phyloP scores from a whole-genome alignment of 208 protist genomes.

The Strigomonas galati region DNA sequence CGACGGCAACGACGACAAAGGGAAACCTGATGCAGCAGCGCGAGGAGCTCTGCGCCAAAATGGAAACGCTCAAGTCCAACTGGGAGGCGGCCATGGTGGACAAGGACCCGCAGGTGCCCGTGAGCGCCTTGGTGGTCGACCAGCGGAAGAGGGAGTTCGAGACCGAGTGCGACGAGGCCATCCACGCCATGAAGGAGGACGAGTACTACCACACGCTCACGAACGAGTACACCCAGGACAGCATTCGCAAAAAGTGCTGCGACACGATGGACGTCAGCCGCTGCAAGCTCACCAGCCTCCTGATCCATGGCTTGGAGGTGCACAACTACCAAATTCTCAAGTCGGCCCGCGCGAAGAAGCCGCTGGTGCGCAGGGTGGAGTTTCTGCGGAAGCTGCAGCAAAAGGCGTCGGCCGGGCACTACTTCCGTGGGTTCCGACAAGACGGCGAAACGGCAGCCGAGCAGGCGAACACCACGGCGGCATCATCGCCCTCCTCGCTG shows the following conservation, averaged over 20 bases:
- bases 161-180: slow-evolving; percentile 47
- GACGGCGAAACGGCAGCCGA: not conserved
- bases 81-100: slow-evolving; percentile 38
- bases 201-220: slow-evolving; percentile 67
- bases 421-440: slow-evolving; percentile 5
- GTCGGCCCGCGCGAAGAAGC: slow-evolving; percentile 18
- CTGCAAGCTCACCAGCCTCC: slow-evolving; percentile 61
- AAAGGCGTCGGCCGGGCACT: slow-evolving; percentile 17
- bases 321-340: slow-evolving; percentile 84
- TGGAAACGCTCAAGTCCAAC: slow-evolving; percentile 42
- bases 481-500: not conserved
- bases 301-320: slow-evolving; percentile 35
- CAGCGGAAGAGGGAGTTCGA: slow-evolving; percentile 56
- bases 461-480: too few relatives aligned
- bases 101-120: slow-evolving; percentile 41
- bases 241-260: slow-evolving; percentile 63
- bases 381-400: slow-evolving; percentile 71
- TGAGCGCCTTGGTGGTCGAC: slow-evolving; percentile 64
- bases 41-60: not conserved
- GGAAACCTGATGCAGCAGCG: not conserved
- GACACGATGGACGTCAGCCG: slow-evolving; percentile 78
- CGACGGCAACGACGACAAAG: not conserved
- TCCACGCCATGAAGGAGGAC: slow-evolving; percentile 53
- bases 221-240: slow-evolving; percentile 79
- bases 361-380: slow-evolving; percentile 66